Base-by-base conservation (phyloP, 805 yeast genomes). In the Blastobotrys mokoenaii region DNA sequence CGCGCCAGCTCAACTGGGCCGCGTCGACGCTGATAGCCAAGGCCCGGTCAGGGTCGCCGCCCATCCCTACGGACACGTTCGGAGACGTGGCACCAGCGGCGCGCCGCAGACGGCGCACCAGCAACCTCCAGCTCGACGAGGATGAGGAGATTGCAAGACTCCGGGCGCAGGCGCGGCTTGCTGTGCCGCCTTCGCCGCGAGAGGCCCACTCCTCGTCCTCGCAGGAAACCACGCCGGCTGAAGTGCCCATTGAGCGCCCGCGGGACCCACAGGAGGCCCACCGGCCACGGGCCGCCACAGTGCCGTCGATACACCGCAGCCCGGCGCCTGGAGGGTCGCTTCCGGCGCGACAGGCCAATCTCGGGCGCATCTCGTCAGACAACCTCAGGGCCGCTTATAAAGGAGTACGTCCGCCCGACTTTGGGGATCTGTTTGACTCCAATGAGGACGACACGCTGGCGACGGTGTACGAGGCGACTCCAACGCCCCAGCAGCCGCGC, bases 31-130 rank as follows among this genome's bases (percentile, higher is more conserved):
- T 55, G 31, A 30, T 55, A 14, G 41, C 55, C 2, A 47, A 47
- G 43, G 51, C 54, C 7, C 42, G 43, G 29, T 42, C 59, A 1
- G 50, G 46, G 11, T 54, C 59, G 16, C 61, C 61, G 9, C 60
- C 61, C 3, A 52, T 57, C 14, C 55, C 59, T 3, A 49, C 58
- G n/a, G 46, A 44, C 29, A 34, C 35, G 22, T 42, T 33, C 22
- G 44, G 42, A 14, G 41, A 45, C 35, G 30, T 40, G 12, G 39
- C 29, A 3, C 30, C 35, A 2, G 4, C 30, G 27, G 8, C 4
- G 16, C 17, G 15, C 27, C 31, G 43, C 18, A n/a, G 29, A 15
- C 20, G 38, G 17, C 14, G 49, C 20, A 32, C 35, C 33, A 14
- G 40, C 29, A 22, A 27, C 41, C 17, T 29, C 38, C 7, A 29